Base-by-base conservation (phyloP, 345 rosid genomes). In the Arabis hirsuta region DNA sequence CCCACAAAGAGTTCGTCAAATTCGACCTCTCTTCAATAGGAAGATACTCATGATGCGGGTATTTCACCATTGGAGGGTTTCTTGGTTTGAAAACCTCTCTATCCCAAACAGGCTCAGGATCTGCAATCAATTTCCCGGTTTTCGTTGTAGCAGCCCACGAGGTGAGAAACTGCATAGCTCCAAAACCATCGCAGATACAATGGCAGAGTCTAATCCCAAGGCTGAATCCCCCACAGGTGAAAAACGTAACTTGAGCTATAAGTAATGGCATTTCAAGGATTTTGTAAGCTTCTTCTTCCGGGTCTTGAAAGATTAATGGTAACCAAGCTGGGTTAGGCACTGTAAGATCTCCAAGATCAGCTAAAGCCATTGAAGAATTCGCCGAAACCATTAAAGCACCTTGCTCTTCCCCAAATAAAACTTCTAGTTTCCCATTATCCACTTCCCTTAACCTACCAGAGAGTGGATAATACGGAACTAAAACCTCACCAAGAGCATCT, bases 241-340 rank as follows among this genome's bases (percentile, higher is more conserved):
- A 94, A 46, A 78, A 63, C 44, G 98, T 94, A 22, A 86, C 86
- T 80, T 94, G 97, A 38, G 87, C 97, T 55, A 91, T 85, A 60
- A 94, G 81, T 44, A 94, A 78, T 0, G 97, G 98, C 96, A 88
- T 89, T 41, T 84, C 89, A 11, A 88, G 81, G 55, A 94, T 60
- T 69, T 86, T 89, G 75, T 87, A 94, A 0, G 96, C 86, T 74
- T 88, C 97, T 78, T 94, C 98, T 27, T 80, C 61, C 4, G 82
- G 88, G 55, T 83, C 79, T 61, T 73, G 84, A 76, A 77, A 89
- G 73, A 91, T 81, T 79, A 94, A 59, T 2, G 92, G 96, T 9
- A 83, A 64, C 97, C 97, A 91, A 4, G 88, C 88, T 1, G 98
- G 96, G 69, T 91, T 94, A 7, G 98, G 98, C 62, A 91, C 92